Base-by-base conservation (phyloP, 306 rosid genomes). In the Biancaea sappan region DNA sequence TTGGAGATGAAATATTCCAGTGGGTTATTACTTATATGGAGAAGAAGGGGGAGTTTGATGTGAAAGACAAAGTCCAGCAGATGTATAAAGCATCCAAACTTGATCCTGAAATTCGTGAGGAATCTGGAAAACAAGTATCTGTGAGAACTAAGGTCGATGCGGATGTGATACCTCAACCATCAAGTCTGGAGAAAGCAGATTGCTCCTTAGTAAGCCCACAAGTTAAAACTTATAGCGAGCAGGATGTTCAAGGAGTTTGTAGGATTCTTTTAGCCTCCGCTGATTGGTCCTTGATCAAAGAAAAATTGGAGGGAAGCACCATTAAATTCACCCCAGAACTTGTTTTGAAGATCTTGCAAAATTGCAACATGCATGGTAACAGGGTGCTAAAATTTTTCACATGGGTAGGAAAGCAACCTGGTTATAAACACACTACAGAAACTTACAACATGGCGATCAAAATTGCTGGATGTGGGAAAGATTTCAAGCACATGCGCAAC, bases 401-500 rank as follows among this genome's bases (percentile, higher is more conserved):
- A 3, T 91, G 98, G 98, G 88, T 88, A 21, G 88, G 88, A 84
- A 91, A 85, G 83, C 91, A 56, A 74, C 22, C 83, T 4, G 84
- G 85, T 26, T 91, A 79, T 80, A 63, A 72, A 59, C 97, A 91
- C 73, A 86, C 90, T 19, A 46, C 87, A 16, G 94, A 89, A 74
- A 88, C 92, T 18, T 94, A 91, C 88, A 89, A 89, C 84, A 85
- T 77, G 84, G 98, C 93, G 9, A 87, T 94, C 62, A 94, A 94
- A 82, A 81, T 91, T 41, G 93, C 98, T 3, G 98, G 98, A 35
- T 34, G 79, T 0, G 94, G 96, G 66, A 94, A 94, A 81, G 97
- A 94, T 87, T 94, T 94, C 73, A 86, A 83, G 84, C 96, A 89
- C 86, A 94, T 94, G 98, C 89, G 92, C 65, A 81, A 57, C 73